These are phyloP conservation scores for Pythium volutum DNA, from an alignment of 352 stramenopile genomes.

Conservation along the genomic window DNA sequence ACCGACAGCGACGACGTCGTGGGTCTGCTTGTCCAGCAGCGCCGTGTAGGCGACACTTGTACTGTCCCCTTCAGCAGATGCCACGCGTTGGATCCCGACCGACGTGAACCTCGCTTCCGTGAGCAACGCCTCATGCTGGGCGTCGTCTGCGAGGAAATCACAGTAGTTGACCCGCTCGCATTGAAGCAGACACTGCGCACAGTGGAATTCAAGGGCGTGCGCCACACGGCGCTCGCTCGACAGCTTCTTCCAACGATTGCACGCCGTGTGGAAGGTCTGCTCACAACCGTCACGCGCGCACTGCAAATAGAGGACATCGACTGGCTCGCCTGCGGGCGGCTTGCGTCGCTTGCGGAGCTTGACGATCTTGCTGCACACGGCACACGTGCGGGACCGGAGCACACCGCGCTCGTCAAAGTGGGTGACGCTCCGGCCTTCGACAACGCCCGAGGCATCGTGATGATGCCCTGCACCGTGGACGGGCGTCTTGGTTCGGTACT, in stretches of 20 bases:
- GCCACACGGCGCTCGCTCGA: conserved; percentile 22
- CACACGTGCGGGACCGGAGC: conserved; percentile 47
- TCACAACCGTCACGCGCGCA: conserved; percentile 51
- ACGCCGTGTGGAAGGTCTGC: conserved; percentile 60
- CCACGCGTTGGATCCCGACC: conserved; percentile 28
- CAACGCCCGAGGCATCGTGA: background rate
- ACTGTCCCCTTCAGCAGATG: background rate
- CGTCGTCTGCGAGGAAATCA: conserved; percentile 63
- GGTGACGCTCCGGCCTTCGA: conserved; percentile 34
- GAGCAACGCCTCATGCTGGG: conserved; percentile 34
- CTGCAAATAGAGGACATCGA: conserved; percentile 26
- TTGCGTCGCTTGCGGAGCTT: conserved; percentile 28
- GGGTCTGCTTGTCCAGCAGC: conserved; percentile 40
- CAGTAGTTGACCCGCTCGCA: conserved; percentile 45
- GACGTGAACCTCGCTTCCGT: conserved; percentile 51
- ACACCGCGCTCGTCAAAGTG: conserved; percentile 60
- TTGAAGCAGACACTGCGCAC: conserved; percentile 34
- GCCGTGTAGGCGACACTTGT: conserved; percentile 7
- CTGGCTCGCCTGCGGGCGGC: background rate
- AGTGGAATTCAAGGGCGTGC: conserved; percentile 40
- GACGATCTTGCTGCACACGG: conserved; percentile 49
- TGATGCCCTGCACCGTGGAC: background rate
- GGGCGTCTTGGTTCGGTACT: conserved; percentile 35
- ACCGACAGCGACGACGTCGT: conserved; percentile 45
- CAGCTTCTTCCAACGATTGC: conserved; percentile 59